A percentile compares a stretch with the other conserved stretches of the same genome.
Conservation (phyloP, 805 yeast species). For the Barnettozyma botsteinii region DNA sequence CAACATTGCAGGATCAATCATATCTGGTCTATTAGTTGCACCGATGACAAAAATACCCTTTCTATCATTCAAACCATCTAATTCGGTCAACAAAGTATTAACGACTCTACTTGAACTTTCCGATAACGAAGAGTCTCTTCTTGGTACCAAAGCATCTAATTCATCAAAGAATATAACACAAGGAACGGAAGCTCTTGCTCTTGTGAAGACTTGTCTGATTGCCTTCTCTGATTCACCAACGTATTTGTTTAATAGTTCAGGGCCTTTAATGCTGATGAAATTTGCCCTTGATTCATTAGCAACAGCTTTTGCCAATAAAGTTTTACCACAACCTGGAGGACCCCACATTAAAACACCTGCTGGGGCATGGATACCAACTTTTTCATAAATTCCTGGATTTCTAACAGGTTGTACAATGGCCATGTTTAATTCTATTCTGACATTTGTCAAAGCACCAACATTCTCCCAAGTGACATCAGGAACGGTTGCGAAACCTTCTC, state of each 20-base stretch:
- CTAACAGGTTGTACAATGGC: constrained; percentile 96
- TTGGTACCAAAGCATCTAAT: constrained; percentile 91
- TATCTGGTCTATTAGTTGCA: constrained; percentile 96
- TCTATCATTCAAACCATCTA: constrained; percentile 91
- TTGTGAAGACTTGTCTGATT: constrained; percentile 83
- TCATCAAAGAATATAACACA: constrained; percentile 95
- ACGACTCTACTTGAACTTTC: constrained; percentile 93
- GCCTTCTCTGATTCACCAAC: constrained; percentile 97
- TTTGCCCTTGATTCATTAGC: constrained; percentile 97
- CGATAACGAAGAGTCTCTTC: constrained; percentile 81
- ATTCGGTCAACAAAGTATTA: constrained; percentile 86
- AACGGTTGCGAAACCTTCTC: constrained; percentile 98
- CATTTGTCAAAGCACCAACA: constrained; percentile 81
- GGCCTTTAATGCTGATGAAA: constrained; percentile 93
- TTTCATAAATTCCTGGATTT: constrained; percentile 81
- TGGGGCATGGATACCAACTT: constrained; percentile 93
- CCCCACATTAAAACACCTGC: constrained; percentile 98
- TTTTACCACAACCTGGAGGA: constrained; percentile 99
- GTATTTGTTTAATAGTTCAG: constrained; percentile 87
- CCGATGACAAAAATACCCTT: constrained; percentile 92
- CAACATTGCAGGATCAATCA: constrained; percentile 97
- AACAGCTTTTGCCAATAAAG: constrained; percentile 92
- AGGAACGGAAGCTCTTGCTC: constrained; percentile 91
- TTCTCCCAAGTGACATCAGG: constrained; percentile 96
- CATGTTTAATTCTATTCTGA: constrained; percentile 89